These are phyloP conservation scores for Sphaerulina musiva DNA, from an alignment of 2,329 filamentous ascomycete genomes.

Conservation along the genomic window DNA sequence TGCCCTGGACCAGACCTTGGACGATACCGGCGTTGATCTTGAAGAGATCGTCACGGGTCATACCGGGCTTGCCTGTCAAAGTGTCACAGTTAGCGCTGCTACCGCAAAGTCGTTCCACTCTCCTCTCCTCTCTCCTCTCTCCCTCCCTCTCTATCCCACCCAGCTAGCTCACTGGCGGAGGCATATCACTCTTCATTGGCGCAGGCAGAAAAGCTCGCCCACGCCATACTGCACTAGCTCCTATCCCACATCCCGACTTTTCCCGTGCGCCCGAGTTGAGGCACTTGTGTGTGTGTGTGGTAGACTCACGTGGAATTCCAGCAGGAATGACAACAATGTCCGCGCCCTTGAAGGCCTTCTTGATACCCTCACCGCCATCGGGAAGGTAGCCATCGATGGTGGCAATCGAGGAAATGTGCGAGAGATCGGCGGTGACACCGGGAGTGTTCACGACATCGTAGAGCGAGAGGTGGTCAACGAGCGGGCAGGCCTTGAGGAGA, in stretches of 20 bases:
- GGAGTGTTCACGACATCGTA: conserved; percentile 99
- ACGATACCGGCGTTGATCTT: conserved; percentile 99
- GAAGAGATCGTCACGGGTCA: conserved; percentile 99
- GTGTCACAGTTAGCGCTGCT: conserved; percentile 4
- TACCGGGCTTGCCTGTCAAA: conserved; percentile 82
- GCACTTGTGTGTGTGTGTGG: not conserved
- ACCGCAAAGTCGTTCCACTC: not conserved
- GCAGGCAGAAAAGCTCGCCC: not conserved
- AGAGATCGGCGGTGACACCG: conserved; percentile 91
- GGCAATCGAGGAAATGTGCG: conserved; percentile 89
- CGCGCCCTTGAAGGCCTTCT: conserved; percentile 81
- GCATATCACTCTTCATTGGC: not conserved
- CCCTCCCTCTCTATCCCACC: not conserved
- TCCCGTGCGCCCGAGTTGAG: conserved; percentile 5
- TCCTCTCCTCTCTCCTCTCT: not conserved
- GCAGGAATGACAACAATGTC: conserved; percentile 97
- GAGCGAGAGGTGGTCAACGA: conserved; percentile 85
- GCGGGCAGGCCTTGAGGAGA: conserved; percentile 82
- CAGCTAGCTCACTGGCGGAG: not conserved
- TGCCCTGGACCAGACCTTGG: conserved; percentile 81
- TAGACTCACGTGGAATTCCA: conserved; percentile 75
- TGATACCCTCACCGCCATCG: conserved; percentile 66
- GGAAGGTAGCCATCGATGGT: conserved; percentile 85
- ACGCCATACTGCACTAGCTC: conserved; percentile 9
- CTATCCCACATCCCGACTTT: conserved; percentile 13